Evolutionary conservation across 2,329 filamentous ascomycete genomes (phyloP).

Genomic region (Neonectria neomacrospora): DNA sequence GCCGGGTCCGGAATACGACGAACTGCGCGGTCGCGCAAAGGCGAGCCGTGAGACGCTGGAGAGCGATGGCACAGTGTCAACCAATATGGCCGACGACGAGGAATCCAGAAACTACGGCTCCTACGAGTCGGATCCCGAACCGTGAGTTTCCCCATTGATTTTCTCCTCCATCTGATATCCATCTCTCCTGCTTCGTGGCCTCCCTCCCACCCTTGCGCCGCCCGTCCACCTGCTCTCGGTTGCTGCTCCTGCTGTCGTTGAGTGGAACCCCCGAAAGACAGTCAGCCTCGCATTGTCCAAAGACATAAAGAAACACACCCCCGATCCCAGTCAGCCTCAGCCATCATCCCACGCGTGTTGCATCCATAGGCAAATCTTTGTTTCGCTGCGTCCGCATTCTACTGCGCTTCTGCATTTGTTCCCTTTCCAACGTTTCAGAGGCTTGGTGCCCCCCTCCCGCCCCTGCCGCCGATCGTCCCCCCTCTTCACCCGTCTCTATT

Average conservation of each 20-base stretch:
- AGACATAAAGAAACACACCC: slow-evolving; percentile 4
- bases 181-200: slow-evolving; percentile 12
- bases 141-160: slow-evolving; percentile 32
- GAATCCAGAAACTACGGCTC: slow-evolving; percentile 49
- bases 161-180: neutral
- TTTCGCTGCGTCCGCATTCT: slow-evolving; percentile 31
- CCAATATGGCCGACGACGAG: slow-evolving; percentile 49
- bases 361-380: slow-evolving; percentile 15
- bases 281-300: slow-evolving; percentile 29
- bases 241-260: slow-evolving; percentile 6
- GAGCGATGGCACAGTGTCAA: slow-evolving; percentile 48
- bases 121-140: slow-evolving; percentile 50
- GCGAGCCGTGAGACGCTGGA: slow-evolving; percentile 54
- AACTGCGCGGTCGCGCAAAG: slow-evolving; percentile 49
- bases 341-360: slow-evolving; percentile 20
- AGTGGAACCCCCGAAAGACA: slow-evolving; percentile 16
- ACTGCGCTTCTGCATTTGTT: neutral
- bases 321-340: slow-evolving; percentile 24
- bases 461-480: slow-evolving; percentile 23
- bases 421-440: neutral
- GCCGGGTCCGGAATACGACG: slow-evolving; percentile 41
- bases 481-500: slow-evolving; percentile 30
- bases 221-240: neutral
- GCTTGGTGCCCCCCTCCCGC: slow-evolving; percentile 31
- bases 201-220: neutral